A percentile compares a stretch with the other conserved stretches of the same genome.
Conservation (phyloP, 768 basidiomycete genomes). For the Chiua virens region DNA sequence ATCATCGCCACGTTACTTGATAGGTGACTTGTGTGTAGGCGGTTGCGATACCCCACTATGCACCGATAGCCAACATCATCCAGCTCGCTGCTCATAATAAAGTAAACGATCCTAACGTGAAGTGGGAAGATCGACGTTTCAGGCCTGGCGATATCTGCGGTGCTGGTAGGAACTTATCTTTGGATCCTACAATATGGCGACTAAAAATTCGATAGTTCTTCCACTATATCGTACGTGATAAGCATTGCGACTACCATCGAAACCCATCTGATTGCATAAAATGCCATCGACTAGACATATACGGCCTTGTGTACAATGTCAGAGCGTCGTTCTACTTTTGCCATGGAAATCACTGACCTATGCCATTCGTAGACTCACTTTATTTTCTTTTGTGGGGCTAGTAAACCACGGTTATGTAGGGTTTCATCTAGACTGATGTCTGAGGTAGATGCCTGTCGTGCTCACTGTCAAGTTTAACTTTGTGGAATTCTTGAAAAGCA, state of each 20-base stretch:
- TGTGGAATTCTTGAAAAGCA: conserved; percentile 43
- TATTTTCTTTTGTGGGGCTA: conserved; percentile 53
- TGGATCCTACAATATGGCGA: neutral
- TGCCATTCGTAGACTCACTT: conserved; percentile 53
- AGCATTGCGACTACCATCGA: no score
- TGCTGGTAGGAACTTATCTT: conserved; percentile 47
- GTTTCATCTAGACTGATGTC: conserved; percentile 5
- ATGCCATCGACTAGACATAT: conserved; percentile 49
- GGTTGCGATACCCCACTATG: conserved; percentile 59
- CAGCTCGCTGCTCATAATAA: conserved; percentile 56
- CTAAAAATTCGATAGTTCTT: conserved; percentile 39
- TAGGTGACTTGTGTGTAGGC: conserved; percentile 35
- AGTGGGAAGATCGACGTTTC: conserved; percentile 49
- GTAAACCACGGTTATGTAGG: conserved; percentile 17
- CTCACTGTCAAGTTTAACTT: conserved; percentile 47
- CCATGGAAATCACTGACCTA: conserved; percentile 1
- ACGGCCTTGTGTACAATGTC: conserved; percentile 63
- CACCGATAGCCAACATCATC: conserved; percentile 59
- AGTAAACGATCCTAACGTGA: conserved; percentile 38
- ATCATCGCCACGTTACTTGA: neutral
- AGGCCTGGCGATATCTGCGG: conserved; percentile 60
- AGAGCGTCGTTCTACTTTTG: conserved; percentile 8
- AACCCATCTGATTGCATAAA: no score
- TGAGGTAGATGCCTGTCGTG: conserved; percentile 49
- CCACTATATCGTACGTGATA: conserved; percentile 57